Base-by-base conservation (phyloP, 495 filamentous ascomycete genomes). In the Oleoguttula mirabilis region DNA sequence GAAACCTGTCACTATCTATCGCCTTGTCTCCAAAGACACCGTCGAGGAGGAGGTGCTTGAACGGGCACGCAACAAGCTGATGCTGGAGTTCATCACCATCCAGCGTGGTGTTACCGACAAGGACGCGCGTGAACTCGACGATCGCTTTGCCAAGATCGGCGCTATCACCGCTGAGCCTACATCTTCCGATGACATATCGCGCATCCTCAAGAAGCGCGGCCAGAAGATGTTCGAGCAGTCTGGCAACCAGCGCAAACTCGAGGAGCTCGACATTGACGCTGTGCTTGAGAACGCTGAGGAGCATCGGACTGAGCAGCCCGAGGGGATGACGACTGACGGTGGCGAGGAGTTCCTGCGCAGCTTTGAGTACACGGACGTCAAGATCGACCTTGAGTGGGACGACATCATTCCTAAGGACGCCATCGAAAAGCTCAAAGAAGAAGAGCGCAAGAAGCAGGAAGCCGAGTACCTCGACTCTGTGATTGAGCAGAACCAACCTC, bases 221-320 rank as follows among this genome's bases (percentile, higher is more conserved):
- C 85, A 94, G 55, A 93, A 83, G 59, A 90, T 99, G 82, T 99
- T 99, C 50, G 84, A 94, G 57, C 87, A 95, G 55, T 84, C 81
- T 1, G 82, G 84, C 41, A 96, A 96, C 60, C 90, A 99, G 60
- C 76, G 84, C 64, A 88, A 90, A 57, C 71, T 99, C 20, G 90
- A 99, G 58, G 86, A 94, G 59, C 77, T 99, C n/a, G 90, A 99
- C 55, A 95, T 99, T 45, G 90, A 99, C 53, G 82, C 86, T 11
- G 88, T 99, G 17, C 77, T 99, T 10, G 87, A 84, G 35, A 92
- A 92, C 60, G 90, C 92, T 19, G 90, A 99, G 64, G 76, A 94
- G 49, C 87, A 94, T 47, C 82, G 92, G 55, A 94, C 88, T 0
- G 85, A 94, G 53, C 80, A 94, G 32, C 77, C 84, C 3, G 82